Conservation (phyloP, 108 stramenopile species). For the Fistulifera solaris region DNA sequence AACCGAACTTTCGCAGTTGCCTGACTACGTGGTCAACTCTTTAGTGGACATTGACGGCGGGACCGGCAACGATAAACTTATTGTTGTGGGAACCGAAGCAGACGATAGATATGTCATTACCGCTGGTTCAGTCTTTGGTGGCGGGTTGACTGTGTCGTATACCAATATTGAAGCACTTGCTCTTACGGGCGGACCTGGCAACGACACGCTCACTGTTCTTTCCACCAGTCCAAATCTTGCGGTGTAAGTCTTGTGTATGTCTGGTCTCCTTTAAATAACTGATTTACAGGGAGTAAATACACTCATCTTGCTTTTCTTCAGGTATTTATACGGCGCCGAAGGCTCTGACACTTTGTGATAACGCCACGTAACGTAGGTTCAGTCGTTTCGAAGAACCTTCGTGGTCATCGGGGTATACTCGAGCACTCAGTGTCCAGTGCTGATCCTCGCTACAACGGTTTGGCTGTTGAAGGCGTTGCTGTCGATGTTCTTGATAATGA, state of each 20-base stretch:
- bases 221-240: constrained; percentile 21
- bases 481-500: constrained; percentile 31
- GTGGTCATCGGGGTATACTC: constrained; percentile 28
- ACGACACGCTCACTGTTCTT: constrained; percentile 21
- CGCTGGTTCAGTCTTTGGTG: constrained; percentile 24
- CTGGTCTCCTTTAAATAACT: not conserved
- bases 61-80: constrained; percentile 13
- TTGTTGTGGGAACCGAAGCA: constrained; percentile 23
- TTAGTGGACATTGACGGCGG: constrained; percentile 35
- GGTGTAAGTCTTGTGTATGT: not conserved
- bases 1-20: not conserved
- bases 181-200: constrained; percentile 22
- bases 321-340: constrained; percentile 10
- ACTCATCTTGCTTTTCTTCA: not conserved
- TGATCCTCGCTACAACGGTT: constrained; percentile 17
- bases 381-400: constrained; percentile 24
- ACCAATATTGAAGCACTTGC: constrained; percentile 21
- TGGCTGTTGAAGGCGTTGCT: constrained; percentile 17
- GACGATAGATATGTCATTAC: constrained; percentile 26
- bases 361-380: constrained; percentile 19
- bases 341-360: constrained; percentile 25
- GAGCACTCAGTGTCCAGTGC: constrained; percentile 20
- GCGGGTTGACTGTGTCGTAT: constrained; percentile 21
- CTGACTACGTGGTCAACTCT: constrained; percentile 22
- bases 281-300: not conserved